Percentiles rank a stretch among this genome's conserved stretches.
Conservation (phyloP, 1,284 basidiomycete genomes). For the Tylopilus orsonianus region DNA sequence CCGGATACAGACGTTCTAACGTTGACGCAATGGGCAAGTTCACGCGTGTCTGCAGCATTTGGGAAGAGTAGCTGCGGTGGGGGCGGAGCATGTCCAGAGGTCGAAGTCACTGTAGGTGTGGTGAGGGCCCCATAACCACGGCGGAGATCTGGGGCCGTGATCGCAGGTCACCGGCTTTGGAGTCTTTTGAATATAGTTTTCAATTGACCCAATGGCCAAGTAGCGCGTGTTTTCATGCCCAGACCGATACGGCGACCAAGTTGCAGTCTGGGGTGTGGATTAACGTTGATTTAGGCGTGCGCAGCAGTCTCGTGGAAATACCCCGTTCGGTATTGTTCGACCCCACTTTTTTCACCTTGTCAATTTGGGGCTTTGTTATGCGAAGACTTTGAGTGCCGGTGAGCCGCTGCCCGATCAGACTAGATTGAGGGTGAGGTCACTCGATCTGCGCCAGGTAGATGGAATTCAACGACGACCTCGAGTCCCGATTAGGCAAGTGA, state of each 20-base stretch:
- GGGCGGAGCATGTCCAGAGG: slow-evolving; percentile 31
- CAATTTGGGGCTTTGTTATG: slow-evolving; percentile 14
- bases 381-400: neutral
- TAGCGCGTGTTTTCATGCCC: neutral
- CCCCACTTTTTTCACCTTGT: neutral
- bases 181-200: no score
- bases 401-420: neutral
- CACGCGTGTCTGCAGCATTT: slow-evolving; percentile 52
- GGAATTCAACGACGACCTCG: no score
- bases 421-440: slow-evolving; percentile 13
- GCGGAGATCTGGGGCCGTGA: neutral
- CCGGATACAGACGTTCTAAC: slow-evolving; percentile 72
- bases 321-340: slow-evolving; percentile 6
- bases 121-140: slow-evolving; percentile 37
- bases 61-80: slow-evolving; percentile 33
- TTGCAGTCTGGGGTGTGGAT: slow-evolving; percentile 5
- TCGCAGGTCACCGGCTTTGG: slow-evolving; percentile 4
- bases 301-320: slow-evolving; percentile 13
- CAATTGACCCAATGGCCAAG: neutral
- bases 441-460: slow-evolving; percentile 14
- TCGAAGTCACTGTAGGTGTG: slow-evolving; percentile 52
- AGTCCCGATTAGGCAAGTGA: slow-evolving; percentile 12
- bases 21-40: slow-evolving; percentile 73
- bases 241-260: neutral
- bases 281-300: slow-evolving; percentile 2